Evolutionary conservation across 148 eudicot species (phyloP).

Genomic region (Hydrangea macrophylla): DNA sequence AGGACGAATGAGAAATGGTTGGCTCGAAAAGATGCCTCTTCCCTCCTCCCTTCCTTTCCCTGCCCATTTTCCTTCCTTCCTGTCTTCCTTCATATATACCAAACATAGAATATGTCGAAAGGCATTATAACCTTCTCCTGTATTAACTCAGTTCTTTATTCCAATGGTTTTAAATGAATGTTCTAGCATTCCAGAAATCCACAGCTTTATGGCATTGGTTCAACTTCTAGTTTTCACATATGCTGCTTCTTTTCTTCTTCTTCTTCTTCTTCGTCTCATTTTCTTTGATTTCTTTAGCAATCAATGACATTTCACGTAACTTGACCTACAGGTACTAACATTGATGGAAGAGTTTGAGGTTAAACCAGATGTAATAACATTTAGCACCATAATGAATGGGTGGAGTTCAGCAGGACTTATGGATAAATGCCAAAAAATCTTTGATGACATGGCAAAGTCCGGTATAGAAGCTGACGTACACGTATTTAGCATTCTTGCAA

Average conservation of each 20-base stretch:
- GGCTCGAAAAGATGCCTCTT: no score
- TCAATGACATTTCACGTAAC: neutral
- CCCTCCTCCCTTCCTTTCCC: no score
- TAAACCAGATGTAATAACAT: constrained; percentile 91
- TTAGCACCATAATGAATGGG: constrained; percentile 95
- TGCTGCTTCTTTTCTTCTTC: no score
- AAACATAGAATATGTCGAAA: no score
- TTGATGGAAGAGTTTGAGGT: constrained; percentile 86
- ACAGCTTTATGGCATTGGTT: neutral
- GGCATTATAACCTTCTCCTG: no score
- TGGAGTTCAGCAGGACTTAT: constrained; percentile 90
- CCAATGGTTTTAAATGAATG: neutral
- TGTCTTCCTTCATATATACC: no score
- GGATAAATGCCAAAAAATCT: constrained; percentile 73
- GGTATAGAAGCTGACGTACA: constrained; percentile 75
- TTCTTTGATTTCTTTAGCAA: neutral
- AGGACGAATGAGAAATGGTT: no score
- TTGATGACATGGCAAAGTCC: constrained; percentile 71
- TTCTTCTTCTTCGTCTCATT: no score
- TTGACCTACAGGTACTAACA: constrained; percentile 45
- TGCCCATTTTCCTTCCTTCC: no score
- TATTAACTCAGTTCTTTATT: no score
- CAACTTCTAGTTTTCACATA: neutral
- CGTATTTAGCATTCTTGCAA: constrained; percentile 87
- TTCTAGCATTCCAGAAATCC: neutral